phyloP scores from a whole-genome alignment of 2,329 filamentous ascomycete species.

The Calonectria pseudoturangicola region DNA sequence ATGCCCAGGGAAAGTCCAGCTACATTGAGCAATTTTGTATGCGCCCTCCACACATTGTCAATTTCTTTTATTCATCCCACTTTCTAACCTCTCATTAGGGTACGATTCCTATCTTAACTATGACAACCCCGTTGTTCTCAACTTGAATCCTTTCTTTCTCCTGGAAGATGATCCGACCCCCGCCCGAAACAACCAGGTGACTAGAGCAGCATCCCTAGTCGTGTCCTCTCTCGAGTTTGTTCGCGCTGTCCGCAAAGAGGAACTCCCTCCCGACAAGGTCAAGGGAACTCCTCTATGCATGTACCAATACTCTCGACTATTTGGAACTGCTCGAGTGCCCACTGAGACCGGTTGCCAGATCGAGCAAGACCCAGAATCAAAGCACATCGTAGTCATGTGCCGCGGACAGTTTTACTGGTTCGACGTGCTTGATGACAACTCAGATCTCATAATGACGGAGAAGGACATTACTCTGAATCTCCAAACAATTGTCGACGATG shows the following conservation, averaged over 20 bases:
- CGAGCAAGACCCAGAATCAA: constrained; percentile 93
- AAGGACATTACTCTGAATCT: constrained; percentile 94
- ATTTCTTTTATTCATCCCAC: neutral
- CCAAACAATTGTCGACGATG: constrained; percentile 93
- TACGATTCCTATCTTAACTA: constrained; percentile 99
- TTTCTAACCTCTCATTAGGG: constrained; percentile 73
- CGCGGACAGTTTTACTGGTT: constrained; percentile 99
- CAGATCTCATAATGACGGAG: constrained; percentile 97
- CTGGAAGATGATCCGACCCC: constrained; percentile 98
- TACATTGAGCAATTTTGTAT: constrained; percentile 99
- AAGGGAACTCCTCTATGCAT: constrained; percentile 93
- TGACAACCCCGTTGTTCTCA: constrained; percentile 97
- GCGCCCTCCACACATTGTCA: neutral
- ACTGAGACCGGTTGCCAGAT: constrained; percentile 97
- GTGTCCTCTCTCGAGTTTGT: constrained; percentile 95
- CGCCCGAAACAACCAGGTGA: constrained; percentile 96
- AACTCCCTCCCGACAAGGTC: constrained; percentile 91
- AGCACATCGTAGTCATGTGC: constrained; percentile 94
- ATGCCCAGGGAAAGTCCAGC: constrained; percentile 92
- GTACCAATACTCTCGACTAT: constrained; percentile 97
- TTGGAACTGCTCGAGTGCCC: constrained; percentile 94
- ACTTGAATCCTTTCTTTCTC: constrained; percentile 98
- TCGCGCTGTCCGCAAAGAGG: constrained; percentile 92
- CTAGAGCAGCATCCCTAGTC: constrained; percentile 92
- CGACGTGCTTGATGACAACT: constrained; percentile 95